These are phyloP conservation scores for Fraxinus latifolia DNA, from an alignment of 305 asterid species.

Conservation along the genomic window DNA sequence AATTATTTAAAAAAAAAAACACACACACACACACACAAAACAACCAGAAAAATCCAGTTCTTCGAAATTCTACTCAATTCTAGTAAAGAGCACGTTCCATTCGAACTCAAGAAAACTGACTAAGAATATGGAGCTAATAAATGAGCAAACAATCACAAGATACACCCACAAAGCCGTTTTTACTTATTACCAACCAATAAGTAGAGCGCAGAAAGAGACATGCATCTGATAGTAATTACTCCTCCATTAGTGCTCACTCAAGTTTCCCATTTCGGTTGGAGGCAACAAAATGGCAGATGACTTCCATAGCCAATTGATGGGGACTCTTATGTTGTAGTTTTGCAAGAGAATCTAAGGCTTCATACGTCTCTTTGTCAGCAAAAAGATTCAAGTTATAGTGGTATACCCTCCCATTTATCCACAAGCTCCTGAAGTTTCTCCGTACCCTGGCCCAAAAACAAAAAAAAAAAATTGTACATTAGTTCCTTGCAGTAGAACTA, in stretches of 20 bases:
- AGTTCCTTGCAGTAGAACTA: neutral
- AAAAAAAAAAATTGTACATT: slow-evolving; percentile 4
- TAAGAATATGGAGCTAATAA: slow-evolving; percentile 17
- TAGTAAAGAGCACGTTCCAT: neutral
- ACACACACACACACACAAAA: neutral
- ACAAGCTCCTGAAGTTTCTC: slow-evolving; percentile 72
- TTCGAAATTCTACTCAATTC: neutral
- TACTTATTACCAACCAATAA: slow-evolving; percentile 29
- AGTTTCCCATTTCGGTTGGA: slow-evolving; percentile 56
- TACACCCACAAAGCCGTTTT: slow-evolving; percentile 13
- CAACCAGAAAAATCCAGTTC: neutral
- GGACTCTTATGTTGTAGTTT: slow-evolving; percentile 63
- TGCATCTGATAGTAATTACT: neutral
- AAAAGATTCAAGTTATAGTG: slow-evolving; percentile 75
- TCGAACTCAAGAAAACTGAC: slow-evolving; percentile 11
- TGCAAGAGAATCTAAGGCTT: slow-evolving; percentile 61
- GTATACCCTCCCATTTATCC: slow-evolving; percentile 77
- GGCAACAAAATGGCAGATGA: slow-evolving; percentile 71
- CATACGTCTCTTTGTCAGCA: slow-evolving; percentile 74
- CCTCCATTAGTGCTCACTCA: slow-evolving; percentile 23
- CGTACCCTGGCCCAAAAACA: slow-evolving; percentile 46
- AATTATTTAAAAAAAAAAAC: neutral
- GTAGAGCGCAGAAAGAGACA: slow-evolving; percentile 8
- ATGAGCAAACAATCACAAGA: slow-evolving; percentile 12
- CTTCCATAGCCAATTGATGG: slow-evolving; percentile 76